These are phyloP conservation scores for Gossypium aridum DNA, from an alignment of 441 rosid genomes.

Conservation along the genomic window DNA sequence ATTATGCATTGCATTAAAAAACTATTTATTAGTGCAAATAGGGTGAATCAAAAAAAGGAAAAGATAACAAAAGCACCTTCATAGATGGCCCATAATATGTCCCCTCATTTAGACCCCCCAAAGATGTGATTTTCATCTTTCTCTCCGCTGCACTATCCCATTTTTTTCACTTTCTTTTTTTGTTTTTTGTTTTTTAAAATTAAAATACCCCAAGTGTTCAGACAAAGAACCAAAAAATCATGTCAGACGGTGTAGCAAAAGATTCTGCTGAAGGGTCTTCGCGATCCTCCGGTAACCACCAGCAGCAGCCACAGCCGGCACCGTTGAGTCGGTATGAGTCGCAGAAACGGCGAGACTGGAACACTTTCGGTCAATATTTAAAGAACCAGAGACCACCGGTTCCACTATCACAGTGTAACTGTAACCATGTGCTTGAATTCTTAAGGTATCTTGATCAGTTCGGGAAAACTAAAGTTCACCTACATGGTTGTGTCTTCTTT, in stretches of 20 bases:
- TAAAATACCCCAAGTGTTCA: conserved; percentile 21
- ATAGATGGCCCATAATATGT: conserved; percentile 38
- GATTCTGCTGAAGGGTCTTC: conserved; percentile 45
- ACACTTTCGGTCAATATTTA: conserved; percentile 53
- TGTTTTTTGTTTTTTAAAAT: conserved; percentile 3
- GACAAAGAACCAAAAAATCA: conserved; percentile 15
- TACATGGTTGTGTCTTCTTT: conserved; percentile 45
- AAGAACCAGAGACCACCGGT: conserved; percentile 45
- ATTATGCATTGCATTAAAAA: conserved; percentile 1
- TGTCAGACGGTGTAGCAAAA: conserved; percentile 30
- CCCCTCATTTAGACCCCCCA: conserved; percentile 30
- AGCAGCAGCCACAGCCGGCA: conserved; percentile 18
- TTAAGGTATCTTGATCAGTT: conserved; percentile 53
- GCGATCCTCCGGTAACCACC: conserved; percentile 29
- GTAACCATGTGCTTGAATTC: conserved; percentile 46
- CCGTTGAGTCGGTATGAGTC: conserved; percentile 55
- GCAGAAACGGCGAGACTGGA: conserved; percentile 60
- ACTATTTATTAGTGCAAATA: conserved; percentile 21
- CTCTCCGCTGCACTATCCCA: conserved; percentile 23
- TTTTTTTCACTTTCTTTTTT: background rate
- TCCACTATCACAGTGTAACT: conserved; percentile 29
- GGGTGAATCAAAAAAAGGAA: conserved; percentile 13
- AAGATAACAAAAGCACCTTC: conserved; percentile 38
- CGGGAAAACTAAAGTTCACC: conserved; percentile 58
- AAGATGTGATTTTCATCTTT: conserved; percentile 43